Percentiles rank a stretch among this genome's conserved stretches.
Evolutionary conservation across 495 filamentous ascomycete species (phyloP).

Genomic region (Neurospora sp.): DNA sequence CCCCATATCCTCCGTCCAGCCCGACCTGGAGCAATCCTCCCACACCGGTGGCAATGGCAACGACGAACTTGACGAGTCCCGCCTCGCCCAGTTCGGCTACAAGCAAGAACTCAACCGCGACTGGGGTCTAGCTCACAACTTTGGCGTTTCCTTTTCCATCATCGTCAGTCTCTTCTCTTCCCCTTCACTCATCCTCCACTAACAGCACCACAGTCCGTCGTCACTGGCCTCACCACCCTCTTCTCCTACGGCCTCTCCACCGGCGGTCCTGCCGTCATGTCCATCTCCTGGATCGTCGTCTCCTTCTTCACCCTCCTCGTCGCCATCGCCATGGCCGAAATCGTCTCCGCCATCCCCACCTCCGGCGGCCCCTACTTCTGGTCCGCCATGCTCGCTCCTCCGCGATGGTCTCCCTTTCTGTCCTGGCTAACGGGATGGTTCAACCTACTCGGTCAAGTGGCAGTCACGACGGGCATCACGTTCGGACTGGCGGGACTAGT

Average conservation of each 20-base stretch:
- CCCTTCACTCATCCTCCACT: neutral
- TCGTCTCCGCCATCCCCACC: conserved; percentile 55
- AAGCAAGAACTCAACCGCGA: conserved; percentile 52
- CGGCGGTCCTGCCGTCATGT: conserved; percentile 48
- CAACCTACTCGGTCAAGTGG: conserved; percentile 49
- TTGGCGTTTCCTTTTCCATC: conserved; percentile 57
- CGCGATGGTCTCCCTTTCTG: conserved; percentile 44
- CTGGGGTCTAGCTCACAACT: conserved; percentile 54
- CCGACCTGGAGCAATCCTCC: conserved; percentile 16
- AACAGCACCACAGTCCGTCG: conserved; percentile 36
- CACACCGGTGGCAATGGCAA: neutral
- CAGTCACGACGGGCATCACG: conserved; percentile 57
- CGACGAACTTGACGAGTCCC: conserved; percentile 38
- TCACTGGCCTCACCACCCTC: conserved; percentile 51
- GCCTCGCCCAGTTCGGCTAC: conserved; percentile 49
- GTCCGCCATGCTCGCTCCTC: conserved; percentile 51
- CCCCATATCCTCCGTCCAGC: conserved; percentile 1
- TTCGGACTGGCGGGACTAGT: conserved; percentile 55
- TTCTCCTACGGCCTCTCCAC: conserved; percentile 46
- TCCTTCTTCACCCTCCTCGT: conserved; percentile 26
- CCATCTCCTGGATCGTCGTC: conserved; percentile 26
- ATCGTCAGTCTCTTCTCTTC: conserved; percentile 34
- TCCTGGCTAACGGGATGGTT: conserved; percentile 60
- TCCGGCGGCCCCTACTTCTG: conserved; percentile 59
- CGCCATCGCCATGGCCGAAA: conserved; percentile 56